Percentiles rank a stretch among this genome's conserved stretches.
These are phyloP conservation scores for Penicillium sclerotiorum DNA, from an alignment of 2,329 filamentous ascomycete species.

Conservation along the genomic window DNA sequence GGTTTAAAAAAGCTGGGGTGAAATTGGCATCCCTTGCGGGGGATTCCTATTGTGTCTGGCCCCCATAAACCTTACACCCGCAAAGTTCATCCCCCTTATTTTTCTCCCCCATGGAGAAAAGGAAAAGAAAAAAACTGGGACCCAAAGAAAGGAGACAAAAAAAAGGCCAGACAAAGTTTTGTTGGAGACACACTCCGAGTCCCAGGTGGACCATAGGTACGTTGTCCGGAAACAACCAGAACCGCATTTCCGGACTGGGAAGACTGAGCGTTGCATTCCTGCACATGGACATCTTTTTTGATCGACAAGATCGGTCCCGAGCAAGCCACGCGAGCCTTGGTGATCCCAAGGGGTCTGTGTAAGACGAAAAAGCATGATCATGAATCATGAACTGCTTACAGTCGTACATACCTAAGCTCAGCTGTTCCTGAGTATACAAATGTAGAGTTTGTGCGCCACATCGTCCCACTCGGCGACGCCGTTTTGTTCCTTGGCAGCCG, in stretches of 20 bases:
- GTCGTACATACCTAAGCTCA: not conserved
- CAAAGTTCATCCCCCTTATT: not conserved
- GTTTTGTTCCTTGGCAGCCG: slow-evolving; percentile 1
- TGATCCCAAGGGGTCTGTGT: slow-evolving; percentile 3
- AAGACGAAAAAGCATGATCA: not conserved
- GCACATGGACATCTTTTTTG: slow-evolving; percentile 16
- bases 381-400: not conserved
- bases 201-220: slow-evolving; percentile 11
- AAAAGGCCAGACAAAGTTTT: slow-evolving; percentile 14
- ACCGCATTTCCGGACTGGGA: slow-evolving; percentile 4
- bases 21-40: not conserved
- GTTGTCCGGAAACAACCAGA: slow-evolving; percentile 22
- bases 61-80: not conserved
- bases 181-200: slow-evolving; percentile 13
- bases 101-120: slow-evolving; percentile 11
- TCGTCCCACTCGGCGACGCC: slow-evolving; percentile 9
- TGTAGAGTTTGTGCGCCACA: slow-evolving; percentile 1
- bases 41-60: not conserved
- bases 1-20: no score
- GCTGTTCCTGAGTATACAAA: not conserved
- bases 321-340: slow-evolving; percentile 22
- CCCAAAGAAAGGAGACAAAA: not conserved
- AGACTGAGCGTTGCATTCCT: slow-evolving; percentile 14
- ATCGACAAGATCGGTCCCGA: slow-evolving; percentile 20
- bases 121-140: not conserved